Percentiles rank a stretch among this genome's conserved stretches.
These are phyloP conservation scores for Fagopyrum esculentum DNA, from an alignment of 148 eudicot species.

Conservation along the genomic window DNA sequence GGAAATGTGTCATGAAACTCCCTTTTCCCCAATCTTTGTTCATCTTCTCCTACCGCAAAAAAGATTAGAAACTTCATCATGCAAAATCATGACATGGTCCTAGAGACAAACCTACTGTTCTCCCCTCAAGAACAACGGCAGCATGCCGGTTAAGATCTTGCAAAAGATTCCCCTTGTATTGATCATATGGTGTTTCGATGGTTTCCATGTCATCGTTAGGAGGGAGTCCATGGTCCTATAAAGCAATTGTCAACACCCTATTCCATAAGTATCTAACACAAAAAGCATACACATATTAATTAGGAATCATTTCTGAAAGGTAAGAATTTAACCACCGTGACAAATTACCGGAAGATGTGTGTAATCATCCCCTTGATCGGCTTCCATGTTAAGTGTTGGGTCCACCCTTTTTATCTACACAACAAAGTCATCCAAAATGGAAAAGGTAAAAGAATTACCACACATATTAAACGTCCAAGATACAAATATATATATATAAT, in stretches of 20 bases:
- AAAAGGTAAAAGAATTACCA: constrained; percentile 11
- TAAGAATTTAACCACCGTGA: neutral
- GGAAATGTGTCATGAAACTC: neutral
- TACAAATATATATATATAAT: neutral
- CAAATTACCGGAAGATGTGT: constrained; percentile 75
- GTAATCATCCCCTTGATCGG: constrained; percentile 96
- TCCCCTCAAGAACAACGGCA: constrained; percentile 96
- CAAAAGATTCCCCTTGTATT: constrained; percentile 58
- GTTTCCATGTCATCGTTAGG: constrained; percentile 47
- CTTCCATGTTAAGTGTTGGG: constrained; percentile 96
- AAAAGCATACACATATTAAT: neutral
- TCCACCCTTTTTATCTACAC: constrained; percentile 88
- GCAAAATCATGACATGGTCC: neutral
- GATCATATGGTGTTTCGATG: constrained; percentile 58
- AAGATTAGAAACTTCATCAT: neutral
- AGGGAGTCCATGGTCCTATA: constrained; percentile 79
- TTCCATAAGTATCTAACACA: neutral
- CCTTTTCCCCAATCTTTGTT: neutral
- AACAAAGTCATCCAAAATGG: constrained; percentile 11
- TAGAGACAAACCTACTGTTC: constrained; percentile 56
- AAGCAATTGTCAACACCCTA: constrained; percentile 2
- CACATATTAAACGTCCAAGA: neutral
- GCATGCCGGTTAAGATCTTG: constrained; percentile 92
- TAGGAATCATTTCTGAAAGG: neutral
- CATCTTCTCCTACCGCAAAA: neutral